Conservation (phyloP, 2,329 filamentous ascomycete species). For the Byssoonygena ceratinophila region DNA sequence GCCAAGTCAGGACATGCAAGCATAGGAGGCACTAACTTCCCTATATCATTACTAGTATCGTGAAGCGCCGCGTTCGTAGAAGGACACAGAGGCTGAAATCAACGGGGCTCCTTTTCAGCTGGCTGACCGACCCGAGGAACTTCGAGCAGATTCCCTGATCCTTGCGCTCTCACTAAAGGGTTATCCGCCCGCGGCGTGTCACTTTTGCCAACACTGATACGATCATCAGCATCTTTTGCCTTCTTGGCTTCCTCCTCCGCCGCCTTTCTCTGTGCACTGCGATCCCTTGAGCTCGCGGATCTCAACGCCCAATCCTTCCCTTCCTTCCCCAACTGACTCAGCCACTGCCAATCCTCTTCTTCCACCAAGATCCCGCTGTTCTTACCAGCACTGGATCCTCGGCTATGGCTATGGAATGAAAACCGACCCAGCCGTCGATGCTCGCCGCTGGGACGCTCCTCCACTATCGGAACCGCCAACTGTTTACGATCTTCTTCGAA, state of each 20-base stretch:
- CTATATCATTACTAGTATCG: too few relatives aligned
- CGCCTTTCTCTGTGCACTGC: conserved; percentile 7
- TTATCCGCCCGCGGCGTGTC: too few relatives aligned
- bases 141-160: background rate
- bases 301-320: conserved; percentile 20
- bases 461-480: conserved; percentile 11
- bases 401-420: conserved; percentile 9
- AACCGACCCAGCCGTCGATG: conserved; percentile 4
- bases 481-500: conserved; percentile 3
- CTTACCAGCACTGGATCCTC: conserved; percentile 17
- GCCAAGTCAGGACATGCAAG: background rate
- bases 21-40: background rate
- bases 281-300: conserved; percentile 13
- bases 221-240: background rate
- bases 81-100: too few relatives aligned
- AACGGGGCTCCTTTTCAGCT: background rate
- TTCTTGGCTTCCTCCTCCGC: background rate
- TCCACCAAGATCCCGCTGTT: conserved; percentile 20
- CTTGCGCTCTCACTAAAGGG: too few relatives aligned
- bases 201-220: background rate
- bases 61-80: too few relatives aligned
- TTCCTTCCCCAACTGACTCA: conserved; percentile 19
- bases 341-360: conserved; percentile 22
- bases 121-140: conserved; percentile 1
- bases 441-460: background rate